These are phyloP conservation scores for Schizophyllum commune DNA, from an alignment of 1,284 basidiomycete species.

Conservation along the genomic window DNA sequence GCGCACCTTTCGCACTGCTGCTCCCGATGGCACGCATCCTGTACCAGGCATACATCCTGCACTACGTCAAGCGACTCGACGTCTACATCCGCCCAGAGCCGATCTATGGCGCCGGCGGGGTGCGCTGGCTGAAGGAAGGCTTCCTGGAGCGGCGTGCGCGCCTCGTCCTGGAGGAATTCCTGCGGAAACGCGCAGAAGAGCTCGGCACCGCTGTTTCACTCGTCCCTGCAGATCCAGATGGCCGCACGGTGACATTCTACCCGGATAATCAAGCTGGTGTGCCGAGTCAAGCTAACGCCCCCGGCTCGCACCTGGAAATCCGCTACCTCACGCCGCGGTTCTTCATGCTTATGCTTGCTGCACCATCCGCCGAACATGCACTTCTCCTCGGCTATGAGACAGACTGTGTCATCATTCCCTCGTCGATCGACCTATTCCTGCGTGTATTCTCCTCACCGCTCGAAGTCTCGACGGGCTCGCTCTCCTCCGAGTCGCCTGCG, in stretches of 20 bases:
- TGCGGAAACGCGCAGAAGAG: constrained; percentile 26
- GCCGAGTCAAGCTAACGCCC: neutral
- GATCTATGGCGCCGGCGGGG: constrained; percentile 19
- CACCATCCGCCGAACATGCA: constrained; percentile 35
- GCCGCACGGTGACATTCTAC: constrained; percentile 16
- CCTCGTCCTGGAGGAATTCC: constrained; percentile 25
- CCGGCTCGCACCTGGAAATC: constrained; percentile 33
- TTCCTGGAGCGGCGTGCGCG: constrained; percentile 34
- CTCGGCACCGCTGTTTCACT: constrained; percentile 29
- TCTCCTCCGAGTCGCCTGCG: neutral
- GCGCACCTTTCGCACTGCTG: constrained; percentile 50
- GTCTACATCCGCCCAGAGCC: constrained; percentile 65
- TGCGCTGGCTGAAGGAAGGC: constrained; percentile 36
- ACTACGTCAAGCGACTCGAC: constrained; percentile 54
- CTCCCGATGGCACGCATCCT: constrained; percentile 58
- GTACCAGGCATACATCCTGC: constrained; percentile 59
- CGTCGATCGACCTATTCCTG: constrained; percentile 29
- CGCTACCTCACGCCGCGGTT: constrained; percentile 44
- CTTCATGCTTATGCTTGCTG: constrained; percentile 43
- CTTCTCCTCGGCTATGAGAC: constrained; percentile 24
- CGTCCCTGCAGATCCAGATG: constrained; percentile 29
- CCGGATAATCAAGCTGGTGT: neutral
- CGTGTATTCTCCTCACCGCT: constrained; percentile 25
- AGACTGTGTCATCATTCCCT: constrained; percentile 23
- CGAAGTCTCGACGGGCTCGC: neutral